Percentiles rank a stretch among this genome's conserved stretches.
phyloP scores from a whole-genome alignment of 225 moss, liverwort and hornwort species.

The Pleurozium schreberi region DNA sequence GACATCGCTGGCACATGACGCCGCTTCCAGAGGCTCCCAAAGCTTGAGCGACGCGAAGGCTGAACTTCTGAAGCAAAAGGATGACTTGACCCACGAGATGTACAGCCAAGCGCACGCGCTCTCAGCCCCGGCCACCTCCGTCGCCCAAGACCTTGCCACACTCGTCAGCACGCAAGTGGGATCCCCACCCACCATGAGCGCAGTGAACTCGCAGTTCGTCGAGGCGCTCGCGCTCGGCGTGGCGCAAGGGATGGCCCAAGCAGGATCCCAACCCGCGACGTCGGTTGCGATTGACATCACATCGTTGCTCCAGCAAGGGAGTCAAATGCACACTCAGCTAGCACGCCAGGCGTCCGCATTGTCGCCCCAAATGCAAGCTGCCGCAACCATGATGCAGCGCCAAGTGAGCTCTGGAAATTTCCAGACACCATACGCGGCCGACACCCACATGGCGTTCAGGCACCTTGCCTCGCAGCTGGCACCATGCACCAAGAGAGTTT shows the following conservation, averaged over 20 bases:
- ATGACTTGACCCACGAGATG: neutral
- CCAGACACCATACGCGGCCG: neutral
- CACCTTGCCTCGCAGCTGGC: neutral
- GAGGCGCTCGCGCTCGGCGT: neutral
- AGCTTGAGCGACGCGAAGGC: neutral
- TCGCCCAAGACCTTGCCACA: neutral
- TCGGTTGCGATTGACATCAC: neutral
- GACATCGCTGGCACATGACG: neutral
- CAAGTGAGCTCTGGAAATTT: neutral
- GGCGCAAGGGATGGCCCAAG: neutral
- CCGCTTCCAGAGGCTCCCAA: neutral
- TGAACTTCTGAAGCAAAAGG: neutral
- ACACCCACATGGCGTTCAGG: neutral
- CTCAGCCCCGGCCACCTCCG: neutral
- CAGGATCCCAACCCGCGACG: neutral
- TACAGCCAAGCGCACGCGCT: neutral
- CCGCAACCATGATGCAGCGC: neutral
- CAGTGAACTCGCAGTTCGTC: neutral
- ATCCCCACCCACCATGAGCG: neutral
- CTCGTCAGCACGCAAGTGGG: neutral
- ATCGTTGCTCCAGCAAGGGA: neutral
- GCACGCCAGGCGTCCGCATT: neutral
- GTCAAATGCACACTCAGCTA: neutral
- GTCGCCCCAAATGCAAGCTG: neutral
- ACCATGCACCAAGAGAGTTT: too few relatives aligned